Conservation (phyloP, 345 rosid species). For the Lepidium sativum region DNA sequence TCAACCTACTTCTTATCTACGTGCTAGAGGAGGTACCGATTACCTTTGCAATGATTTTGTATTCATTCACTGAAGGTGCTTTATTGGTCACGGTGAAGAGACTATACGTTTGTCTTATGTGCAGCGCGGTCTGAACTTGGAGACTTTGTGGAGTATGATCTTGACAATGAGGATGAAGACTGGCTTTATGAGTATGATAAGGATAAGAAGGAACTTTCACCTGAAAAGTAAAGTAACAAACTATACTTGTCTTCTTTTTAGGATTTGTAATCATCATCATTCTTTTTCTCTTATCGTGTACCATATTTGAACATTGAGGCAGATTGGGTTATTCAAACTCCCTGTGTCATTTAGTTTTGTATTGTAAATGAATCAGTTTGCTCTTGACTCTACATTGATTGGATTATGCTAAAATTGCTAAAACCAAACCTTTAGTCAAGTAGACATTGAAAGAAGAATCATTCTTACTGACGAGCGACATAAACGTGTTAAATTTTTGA, state of each 20-base stretch:
- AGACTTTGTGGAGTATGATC: slow-evolving; percentile 93
- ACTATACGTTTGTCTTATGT: not conserved
- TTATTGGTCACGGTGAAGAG: not conserved
- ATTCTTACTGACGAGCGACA: not conserved
- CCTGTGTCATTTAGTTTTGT: not conserved
- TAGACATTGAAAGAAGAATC: not conserved
- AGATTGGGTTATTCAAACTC: not conserved
- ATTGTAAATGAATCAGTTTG: not conserved
- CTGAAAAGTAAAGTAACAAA: slow-evolving; percentile 52
- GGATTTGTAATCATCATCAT: not conserved
- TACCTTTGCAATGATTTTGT: not conserved
- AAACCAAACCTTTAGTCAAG: not conserved
- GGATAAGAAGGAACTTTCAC: slow-evolving; percentile 49
- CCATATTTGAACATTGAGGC: not conserved
- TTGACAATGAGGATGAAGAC: slow-evolving; percentile 97
- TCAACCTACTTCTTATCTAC: slow-evolving; percentile 81
- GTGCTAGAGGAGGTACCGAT: slow-evolving; percentile 88
- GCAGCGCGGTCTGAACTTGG: slow-evolving; percentile 97
- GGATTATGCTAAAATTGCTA: not conserved
- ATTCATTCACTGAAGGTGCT: not conserved
- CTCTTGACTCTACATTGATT: not conserved
- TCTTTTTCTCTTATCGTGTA: not conserved
- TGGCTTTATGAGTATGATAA: slow-evolving; percentile 69
- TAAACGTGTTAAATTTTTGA: not conserved
- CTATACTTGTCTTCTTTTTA: not conserved